Evolutionary conservation across 2,329 filamentous ascomycete genomes (phyloP).

Genomic region (Sarocladium kiliense): DNA sequence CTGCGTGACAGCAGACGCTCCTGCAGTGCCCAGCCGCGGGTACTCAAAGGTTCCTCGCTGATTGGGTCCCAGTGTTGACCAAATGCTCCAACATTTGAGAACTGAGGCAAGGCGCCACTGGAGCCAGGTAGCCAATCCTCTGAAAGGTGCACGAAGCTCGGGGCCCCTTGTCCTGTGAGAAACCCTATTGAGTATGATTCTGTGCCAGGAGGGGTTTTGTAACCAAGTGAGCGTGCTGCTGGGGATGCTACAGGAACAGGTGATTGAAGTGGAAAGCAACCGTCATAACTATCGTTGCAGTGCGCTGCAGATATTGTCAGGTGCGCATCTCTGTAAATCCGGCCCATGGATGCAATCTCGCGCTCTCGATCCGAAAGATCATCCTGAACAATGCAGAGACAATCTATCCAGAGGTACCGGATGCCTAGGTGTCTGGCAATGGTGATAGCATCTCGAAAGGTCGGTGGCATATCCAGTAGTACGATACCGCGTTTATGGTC

Average conservation of each 20-base stretch:
- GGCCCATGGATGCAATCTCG: neutral
- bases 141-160: neutral
- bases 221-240: neutral
- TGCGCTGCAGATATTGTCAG: neutral
- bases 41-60: neutral
- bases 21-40: conserved; percentile 8
- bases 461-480: neutral
- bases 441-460: conserved; percentile 1
- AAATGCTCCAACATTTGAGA: neutral
- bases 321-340: neutral
- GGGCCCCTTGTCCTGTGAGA: neutral
- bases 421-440: conserved; percentile 26
- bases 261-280: neutral
- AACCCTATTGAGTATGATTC: neutral
- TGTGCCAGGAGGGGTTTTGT: neutral
- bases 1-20: conserved; percentile 6
- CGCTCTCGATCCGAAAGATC: neutral
- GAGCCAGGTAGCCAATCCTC: neutral
- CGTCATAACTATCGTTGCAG: neutral
- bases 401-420: conserved; percentile 27
- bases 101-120: neutral
- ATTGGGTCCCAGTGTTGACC: neutral
- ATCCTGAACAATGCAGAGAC: conserved; percentile 4
- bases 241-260: neutral
- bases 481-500: neutral